phyloP scores from a whole-genome alignment of 228 moss, liverwort and hornwort genomes.

The Sphagnum magellanicum region DNA sequence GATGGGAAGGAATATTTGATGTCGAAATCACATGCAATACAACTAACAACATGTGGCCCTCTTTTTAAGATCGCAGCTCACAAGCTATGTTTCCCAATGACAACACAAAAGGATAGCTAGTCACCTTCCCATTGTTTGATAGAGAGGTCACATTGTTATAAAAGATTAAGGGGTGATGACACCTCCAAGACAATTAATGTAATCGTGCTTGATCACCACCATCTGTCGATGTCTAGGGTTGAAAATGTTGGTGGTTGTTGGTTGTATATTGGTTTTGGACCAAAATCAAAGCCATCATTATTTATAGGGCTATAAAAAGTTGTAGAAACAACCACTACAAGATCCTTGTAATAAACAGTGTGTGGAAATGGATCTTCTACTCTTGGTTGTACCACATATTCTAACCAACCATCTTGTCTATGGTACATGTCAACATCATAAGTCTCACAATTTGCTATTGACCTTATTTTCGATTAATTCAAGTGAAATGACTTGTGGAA shows the following conservation, averaged over 20 bases:
- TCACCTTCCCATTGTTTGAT: neutral
- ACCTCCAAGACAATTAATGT: neutral
- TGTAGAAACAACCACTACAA: neutral
- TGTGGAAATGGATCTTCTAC: neutral
- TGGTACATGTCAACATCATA: neutral
- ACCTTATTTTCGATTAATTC: neutral
- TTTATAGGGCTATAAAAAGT: neutral
- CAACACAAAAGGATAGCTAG: neutral
- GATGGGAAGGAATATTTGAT: neutral
- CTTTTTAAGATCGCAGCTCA: neutral
- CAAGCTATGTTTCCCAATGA: conserved; percentile 1
- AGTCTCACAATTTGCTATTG: neutral
- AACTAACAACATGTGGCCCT: conserved; percentile 1
- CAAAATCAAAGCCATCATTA: conserved; percentile 1
- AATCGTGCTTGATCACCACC: neutral
- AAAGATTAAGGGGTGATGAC: neutral
- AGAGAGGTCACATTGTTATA: neutral
- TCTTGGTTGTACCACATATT: neutral
- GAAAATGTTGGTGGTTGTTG: neutral
- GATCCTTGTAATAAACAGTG: neutral
- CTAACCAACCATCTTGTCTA: neutral
- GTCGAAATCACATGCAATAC: neutral
- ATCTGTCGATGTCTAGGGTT: neutral
- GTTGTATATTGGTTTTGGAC: neutral
- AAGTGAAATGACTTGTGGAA: neutral